These are phyloP conservation scores for Schrenkiella parvula DNA, from an alignment of 345 rosid genomes.

Conservation along the genomic window DNA sequence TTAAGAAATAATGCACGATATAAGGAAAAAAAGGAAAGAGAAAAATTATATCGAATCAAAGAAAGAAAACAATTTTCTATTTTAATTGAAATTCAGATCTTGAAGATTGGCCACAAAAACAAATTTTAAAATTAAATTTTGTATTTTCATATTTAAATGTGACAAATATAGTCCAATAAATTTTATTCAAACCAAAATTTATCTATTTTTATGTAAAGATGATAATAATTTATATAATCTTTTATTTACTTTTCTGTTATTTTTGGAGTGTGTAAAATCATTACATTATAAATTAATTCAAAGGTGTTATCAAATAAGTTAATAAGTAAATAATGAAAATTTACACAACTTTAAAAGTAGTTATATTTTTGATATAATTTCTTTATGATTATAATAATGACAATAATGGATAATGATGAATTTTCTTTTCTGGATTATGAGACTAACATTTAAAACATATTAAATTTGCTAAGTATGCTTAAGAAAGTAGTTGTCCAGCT, in stretches of 20 bases:
- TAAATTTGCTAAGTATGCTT: neutral
- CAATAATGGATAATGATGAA: neutral
- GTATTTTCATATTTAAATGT: neutral
- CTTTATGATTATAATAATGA: neutral
- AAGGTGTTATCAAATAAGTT: neutral
- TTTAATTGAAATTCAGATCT: constrained; percentile 22
- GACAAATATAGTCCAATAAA: constrained; percentile 22
- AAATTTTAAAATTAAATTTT: neutral
- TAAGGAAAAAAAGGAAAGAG: constrained; percentile 14
- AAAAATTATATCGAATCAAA: neutral
- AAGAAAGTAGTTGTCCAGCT: neutral
- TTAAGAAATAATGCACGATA: constrained; percentile 35
- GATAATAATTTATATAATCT: neutral
- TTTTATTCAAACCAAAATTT: constrained; percentile 2
- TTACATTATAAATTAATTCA: neutral
- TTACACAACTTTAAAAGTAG: neutral
- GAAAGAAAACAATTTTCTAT: constrained; percentile 27
- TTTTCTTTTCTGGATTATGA: neutral
- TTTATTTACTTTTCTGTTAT: neutral
- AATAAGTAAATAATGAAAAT: neutral
- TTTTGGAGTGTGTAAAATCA: neutral
- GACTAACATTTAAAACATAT: neutral
- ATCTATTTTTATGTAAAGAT: constrained; percentile 20
- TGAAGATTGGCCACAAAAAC: constrained; percentile 26
- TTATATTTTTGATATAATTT: neutral